Evolutionary conservation across 2,329 filamentous ascomycete genomes (phyloP).

Genomic region (Penicillium sp.): DNA sequence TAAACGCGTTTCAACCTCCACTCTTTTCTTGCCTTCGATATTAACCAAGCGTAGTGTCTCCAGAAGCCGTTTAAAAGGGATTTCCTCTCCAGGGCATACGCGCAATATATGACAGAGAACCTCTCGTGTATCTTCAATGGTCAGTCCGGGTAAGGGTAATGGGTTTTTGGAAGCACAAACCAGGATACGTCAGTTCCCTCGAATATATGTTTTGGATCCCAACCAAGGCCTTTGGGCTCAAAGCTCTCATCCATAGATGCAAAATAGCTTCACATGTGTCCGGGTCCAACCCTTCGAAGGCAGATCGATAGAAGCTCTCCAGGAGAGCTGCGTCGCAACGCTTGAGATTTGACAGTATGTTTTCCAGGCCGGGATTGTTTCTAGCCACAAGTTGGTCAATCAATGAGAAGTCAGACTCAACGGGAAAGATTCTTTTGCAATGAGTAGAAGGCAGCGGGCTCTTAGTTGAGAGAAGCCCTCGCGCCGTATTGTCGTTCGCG

Average conservation of each 20-base stretch:
- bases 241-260: background rate
- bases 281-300: background rate
- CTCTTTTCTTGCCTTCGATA: too few relatives aligned
- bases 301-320: background rate
- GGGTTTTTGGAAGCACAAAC: background rate
- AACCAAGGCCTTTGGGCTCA: background rate
- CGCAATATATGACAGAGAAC: too few relatives aligned
- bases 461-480: background rate
- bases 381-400: background rate
- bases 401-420: background rate
- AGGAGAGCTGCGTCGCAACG: background rate
- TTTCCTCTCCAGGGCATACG: too few relatives aligned
- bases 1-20: too few relatives aligned
- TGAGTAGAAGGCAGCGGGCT: background rate
- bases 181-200: background rate
- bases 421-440: background rate
- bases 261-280: background rate
- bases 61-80: too few relatives aligned
- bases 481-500: background rate
- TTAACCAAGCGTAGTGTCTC: too few relatives aligned
- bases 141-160: too few relatives aligned
- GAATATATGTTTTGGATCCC: background rate
- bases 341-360: background rate
- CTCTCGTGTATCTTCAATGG: too few relatives aligned
- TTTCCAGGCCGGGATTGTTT: background rate